A percentile compares a stretch with the other conserved stretches of the same genome.
Evolutionary conservation across 768 basidiomycete species (phyloP).

Genomic region (Tulasnella calospora): DNA sequence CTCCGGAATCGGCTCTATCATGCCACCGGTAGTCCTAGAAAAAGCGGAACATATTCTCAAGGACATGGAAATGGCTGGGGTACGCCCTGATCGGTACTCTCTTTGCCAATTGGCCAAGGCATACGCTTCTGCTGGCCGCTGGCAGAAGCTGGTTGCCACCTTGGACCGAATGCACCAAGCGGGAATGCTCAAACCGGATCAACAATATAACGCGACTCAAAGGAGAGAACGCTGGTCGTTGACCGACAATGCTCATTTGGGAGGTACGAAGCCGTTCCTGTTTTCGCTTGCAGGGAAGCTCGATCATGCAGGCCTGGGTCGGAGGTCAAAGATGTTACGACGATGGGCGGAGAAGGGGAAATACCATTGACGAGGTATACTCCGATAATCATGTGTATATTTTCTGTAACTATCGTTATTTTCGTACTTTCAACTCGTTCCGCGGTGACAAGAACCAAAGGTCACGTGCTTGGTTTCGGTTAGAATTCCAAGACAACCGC

Average conservation of each 20-base stretch:
- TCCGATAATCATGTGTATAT: background rate
- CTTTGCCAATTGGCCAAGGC: background rate
- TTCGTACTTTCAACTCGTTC: background rate
- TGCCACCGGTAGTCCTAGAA: background rate
- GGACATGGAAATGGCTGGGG: background rate
- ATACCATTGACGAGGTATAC: background rate
- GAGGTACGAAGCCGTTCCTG: background rate
- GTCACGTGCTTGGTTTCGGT: background rate
- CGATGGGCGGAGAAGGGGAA: background rate
- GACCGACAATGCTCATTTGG: background rate
- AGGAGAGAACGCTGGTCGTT: background rate
- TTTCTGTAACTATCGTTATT: constrained; percentile 1
- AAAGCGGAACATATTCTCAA: background rate
- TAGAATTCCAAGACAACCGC: background rate
- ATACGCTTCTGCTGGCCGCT: background rate
- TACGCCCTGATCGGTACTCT: background rate
- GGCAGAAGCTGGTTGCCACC: background rate
- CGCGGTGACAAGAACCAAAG: background rate
- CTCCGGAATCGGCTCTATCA: background rate
- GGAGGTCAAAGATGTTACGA: background rate
- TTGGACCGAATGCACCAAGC: background rate
- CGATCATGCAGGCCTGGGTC: background rate
- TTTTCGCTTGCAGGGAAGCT: background rate
- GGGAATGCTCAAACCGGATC: background rate
- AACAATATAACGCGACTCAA: background rate